Evolutionary conservation across 2,329 filamentous ascomycete genomes (phyloP), one percentile per base, ranked within the genome.

Genomic region (Ascochyta fabae): DNA sequence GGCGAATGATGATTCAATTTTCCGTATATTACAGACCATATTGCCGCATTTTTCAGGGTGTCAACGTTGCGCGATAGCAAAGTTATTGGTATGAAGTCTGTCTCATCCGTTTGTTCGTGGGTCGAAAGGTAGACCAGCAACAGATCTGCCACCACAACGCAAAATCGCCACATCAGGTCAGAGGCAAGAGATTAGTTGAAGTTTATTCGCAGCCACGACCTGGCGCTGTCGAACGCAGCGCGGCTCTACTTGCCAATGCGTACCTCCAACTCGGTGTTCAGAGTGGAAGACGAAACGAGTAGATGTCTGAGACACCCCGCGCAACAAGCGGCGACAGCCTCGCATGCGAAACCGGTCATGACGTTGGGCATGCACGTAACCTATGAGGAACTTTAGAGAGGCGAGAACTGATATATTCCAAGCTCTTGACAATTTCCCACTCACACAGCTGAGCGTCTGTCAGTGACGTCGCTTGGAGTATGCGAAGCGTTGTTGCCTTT

Each of bases 201-300:
- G 23, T 3, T 22, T 13, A 8, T 24, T n/a, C 4, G 23, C 22
- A n/a, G 23, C 12, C 4, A 12, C 9, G 12, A 15, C 6, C 6
- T 46, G 19, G 19, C 35, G 19, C 33, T 36, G 26, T 33, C 16
- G 34, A 22, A 33, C 9, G 35, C 16, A 33, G 48, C 26, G 46
- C 46, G 52, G 52, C 41, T 55, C 41, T 12, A 42, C 46, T 46
- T 46, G 47, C 46, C 38, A 51, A 39, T 39, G 42, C 38, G 33
- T 43, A 39, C 9, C 31, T 56, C 19, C 9, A 31, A 33, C 15
- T 39, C 16, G 42, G n/a, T 47, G 38, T 42, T 42, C 26, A 35
- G 38, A 22, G n/a, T 48, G 42, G 42, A 51, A 33, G 36, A 26
- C 53, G 53, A 56, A 48, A 51, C 53, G 33, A 22, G 47, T 24